Evolutionary conservation across 306 rosid genomes (phyloP).

Genomic region (Bauhinia variegata): DNA sequence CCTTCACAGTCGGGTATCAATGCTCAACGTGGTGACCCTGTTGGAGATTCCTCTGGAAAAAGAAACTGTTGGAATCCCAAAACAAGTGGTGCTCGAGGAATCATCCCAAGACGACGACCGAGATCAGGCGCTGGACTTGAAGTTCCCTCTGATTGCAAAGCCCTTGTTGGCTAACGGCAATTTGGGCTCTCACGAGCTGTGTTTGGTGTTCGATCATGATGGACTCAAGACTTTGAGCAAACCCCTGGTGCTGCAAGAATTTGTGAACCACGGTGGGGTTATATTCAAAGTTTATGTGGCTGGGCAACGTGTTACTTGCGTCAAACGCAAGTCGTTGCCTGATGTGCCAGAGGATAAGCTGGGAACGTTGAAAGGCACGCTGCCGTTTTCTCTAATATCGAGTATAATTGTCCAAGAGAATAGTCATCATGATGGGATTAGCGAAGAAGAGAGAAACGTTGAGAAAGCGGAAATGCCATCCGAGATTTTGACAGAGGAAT

Average conservation of each 20-base stretch:
- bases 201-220: constrained; percentile 18
- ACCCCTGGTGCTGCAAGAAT: constrained; percentile 41
- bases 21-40: not conserved
- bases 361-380: not conserved
- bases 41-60: not conserved
- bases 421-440: not conserved
- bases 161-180: not conserved
- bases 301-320: constrained; percentile 38
- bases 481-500: constrained; percentile 7
- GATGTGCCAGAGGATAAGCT: constrained; percentile 4
- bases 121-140: not conserved
- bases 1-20: not conserved
- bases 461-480: constrained; percentile 33
- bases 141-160: not conserved
- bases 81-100: not conserved
- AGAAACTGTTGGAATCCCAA: not conserved
- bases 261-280: constrained; percentile 47
- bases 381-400: constrained; percentile 41
- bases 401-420: not conserved
- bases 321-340: constrained; percentile 41
- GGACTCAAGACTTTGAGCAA: constrained; percentile 19
- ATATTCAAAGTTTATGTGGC: constrained; percentile 49
- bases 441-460: not conserved
- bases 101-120: not conserved
- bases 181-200: constrained; percentile 40